Evolutionary conservation across 2,329 filamentous ascomycete species (phyloP).

Genomic region (Aspergillus sp.): DNA sequence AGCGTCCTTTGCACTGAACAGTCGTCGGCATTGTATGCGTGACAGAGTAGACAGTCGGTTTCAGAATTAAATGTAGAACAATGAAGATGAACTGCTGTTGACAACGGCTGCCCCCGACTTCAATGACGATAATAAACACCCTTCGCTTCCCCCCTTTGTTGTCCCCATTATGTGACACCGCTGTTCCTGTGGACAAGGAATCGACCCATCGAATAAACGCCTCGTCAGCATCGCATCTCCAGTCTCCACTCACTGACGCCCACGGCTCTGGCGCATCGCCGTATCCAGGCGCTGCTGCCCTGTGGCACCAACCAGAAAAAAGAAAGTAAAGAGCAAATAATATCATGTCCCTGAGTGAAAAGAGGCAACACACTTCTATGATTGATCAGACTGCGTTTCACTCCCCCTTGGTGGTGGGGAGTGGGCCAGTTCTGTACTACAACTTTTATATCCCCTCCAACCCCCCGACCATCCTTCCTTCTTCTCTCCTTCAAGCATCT

Average conservation of each 20-base stretch:
- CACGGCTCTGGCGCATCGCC: constrained; percentile 1
- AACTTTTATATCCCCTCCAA: background rate
- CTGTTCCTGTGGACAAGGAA: background rate
- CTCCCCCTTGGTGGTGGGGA: background rate
- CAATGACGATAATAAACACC: background rate
- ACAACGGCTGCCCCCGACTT: background rate
- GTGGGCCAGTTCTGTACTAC: background rate
- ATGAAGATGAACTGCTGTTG: background rate
- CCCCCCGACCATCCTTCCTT: background rate
- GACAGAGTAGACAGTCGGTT: too few species aligned
- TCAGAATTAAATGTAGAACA: too few species aligned
- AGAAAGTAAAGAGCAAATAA: background rate
- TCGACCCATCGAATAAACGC: background rate
- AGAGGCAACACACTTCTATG: background rate
- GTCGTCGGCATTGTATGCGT: too few species aligned
- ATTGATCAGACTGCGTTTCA: background rate
- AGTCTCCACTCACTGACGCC: background rate
- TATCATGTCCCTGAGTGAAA: background rate
- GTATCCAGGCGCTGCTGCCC: background rate
- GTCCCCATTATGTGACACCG: background rate
- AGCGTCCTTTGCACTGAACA: too few species aligned
- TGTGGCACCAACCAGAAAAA: background rate
- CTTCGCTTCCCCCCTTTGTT: background rate
- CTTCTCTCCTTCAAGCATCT: background rate
- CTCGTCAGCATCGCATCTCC: background rate